Evolutionary conservation across 108 stramenopile species (phyloP).

Genomic region (Fistulifera pelliculosa): DNA sequence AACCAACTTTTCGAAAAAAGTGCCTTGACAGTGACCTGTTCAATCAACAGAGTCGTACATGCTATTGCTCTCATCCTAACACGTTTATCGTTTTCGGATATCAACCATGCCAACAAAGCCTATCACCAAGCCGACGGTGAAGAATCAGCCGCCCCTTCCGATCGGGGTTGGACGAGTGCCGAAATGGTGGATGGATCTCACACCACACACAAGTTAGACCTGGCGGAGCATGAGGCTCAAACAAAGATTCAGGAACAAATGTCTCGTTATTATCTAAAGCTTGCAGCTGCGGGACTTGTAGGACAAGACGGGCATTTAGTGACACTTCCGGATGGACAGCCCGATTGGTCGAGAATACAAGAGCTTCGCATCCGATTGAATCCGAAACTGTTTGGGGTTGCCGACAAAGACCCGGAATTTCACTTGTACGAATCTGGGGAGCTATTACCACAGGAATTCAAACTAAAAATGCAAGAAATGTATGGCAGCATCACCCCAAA

Average conservation of each 20-base stretch:
- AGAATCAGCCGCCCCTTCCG: neutral
- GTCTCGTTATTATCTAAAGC: neutral
- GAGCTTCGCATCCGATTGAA: no score
- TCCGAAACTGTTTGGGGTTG: conserved; percentile 2
- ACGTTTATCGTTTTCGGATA: no score
- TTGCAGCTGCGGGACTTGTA: neutral
- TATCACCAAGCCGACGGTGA: no score
- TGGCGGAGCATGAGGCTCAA: conserved; percentile 19
- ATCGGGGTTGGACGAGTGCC: conserved; percentile 13
- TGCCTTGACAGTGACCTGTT: no score
- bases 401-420: conserved; percentile 3
- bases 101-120: no score
- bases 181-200: conserved; percentile 42
- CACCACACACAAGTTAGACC: conserved; percentile 29
- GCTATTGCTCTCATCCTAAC: no score
- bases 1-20: no score
- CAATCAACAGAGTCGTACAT: no score
- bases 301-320: no score
- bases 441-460: conserved; percentile 2
- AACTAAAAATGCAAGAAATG: neutral
- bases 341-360: no score
- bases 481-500: no score
- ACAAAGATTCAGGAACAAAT: conserved; percentile 1
- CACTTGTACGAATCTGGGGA: conserved; percentile 2
- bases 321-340: no score